Evolutionary conservation across 805 yeast genomes (phyloP), one percentile per base, ranked within the genome.

Genomic region (Ogataea nonfermentans): DNA sequence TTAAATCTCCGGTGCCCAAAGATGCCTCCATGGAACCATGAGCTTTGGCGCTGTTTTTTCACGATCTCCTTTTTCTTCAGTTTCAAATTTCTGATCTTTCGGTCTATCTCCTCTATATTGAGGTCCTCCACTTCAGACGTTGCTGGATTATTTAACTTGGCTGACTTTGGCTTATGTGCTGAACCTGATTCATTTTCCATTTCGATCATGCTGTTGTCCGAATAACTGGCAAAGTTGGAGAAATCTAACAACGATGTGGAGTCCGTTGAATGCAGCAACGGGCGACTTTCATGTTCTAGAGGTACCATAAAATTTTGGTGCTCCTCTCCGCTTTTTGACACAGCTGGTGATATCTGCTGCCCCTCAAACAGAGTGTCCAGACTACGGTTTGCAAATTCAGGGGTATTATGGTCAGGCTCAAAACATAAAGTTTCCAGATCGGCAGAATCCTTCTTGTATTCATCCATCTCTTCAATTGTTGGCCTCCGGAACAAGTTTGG

Each of bases 391-490:
- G 43, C 37, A 24, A 37, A 29, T 19, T 48, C 52, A 4, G 53
- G 53, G 3, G 50, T 48, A 22, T 28, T 26, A 31, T 52, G 56
- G 13, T 52, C 44, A 6, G 56, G 56, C 40, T 52, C 56, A 36
- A 52, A 52, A 14, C 45, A 42, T 4, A 44, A 16, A 2, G 39
- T 24, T 3, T 51, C 52, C 25, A 51, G 16, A 6, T 32, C 36
- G 8, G 42, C 31, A 1, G 46, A 38, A 9, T 28, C 20, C 11
- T 22, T 9, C 11, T 29, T 22, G 11, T 30, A 29, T 3, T 32
- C 34, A 4, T 25, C 27, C 2, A 24, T 17, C 13, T 34, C 38
- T 11, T 29, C 16, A 17, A 35, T 44, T 9, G 32, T 24, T 7
- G 43, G 27, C 12, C 28, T 23, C 11, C 33, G 38, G 23, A 47